These are phyloP conservation scores for Dothistroma septosporum DNA, from an alignment of 2,329 filamentous ascomycete genomes.

Conservation along the genomic window DNA sequence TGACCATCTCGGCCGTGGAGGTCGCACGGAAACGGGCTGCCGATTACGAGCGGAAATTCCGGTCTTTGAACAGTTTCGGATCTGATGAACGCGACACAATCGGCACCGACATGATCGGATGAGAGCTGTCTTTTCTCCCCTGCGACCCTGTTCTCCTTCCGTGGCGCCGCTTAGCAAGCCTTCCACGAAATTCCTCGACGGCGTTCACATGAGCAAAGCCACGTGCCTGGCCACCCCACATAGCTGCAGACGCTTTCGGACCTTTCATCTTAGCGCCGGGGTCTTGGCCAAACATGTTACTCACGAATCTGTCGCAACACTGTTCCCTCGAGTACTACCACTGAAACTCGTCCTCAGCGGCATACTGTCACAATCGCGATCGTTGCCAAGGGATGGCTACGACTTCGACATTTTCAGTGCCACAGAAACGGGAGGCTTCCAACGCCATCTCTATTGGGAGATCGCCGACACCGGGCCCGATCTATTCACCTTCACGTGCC, in stretches of 20 bases:
- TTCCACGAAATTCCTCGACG: not conserved
- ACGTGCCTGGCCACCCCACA: not conserved
- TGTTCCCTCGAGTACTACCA: not conserved
- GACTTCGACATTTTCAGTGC: not conserved
- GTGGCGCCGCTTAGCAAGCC: not conserved
- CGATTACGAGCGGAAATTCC: conserved; percentile 29
- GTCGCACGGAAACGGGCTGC: conserved; percentile 25
- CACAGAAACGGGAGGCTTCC: not conserved
- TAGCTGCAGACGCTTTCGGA: not conserved
- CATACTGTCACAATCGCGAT: not conserved
- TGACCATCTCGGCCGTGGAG: conserved; percentile 28
- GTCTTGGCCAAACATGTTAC: not conserved
- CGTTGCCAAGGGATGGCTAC: not conserved
- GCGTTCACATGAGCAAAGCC: not conserved
- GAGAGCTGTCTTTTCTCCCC: conserved; percentile 2
- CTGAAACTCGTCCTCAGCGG: not conserved
- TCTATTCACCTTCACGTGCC: not conserved
- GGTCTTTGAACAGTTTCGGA: conserved; percentile 25
- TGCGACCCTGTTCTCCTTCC: not conserved
- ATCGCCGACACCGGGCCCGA: conserved; percentile 1
- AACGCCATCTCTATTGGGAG: not conserved
- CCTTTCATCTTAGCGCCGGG: not conserved
- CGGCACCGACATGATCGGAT: conserved; percentile 28
- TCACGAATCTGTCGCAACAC: conserved; percentile 1
- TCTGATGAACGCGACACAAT: conserved; percentile 16